Conservation (phyloP, 371 early-diverging fungal species). For the Phascolomyces articulosus region DNA sequence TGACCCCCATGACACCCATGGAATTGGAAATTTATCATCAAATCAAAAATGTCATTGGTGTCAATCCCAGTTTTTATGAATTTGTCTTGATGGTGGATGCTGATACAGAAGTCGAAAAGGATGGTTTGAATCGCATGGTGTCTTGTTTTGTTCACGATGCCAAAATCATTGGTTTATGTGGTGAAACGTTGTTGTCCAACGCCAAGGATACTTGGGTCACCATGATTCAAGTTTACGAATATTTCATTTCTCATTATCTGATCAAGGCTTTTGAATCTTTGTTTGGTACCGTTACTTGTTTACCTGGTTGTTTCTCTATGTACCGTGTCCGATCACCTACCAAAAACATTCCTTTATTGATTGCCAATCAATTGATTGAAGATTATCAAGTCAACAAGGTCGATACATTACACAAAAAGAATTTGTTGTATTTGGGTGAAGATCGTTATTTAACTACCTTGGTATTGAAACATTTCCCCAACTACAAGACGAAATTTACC, state of each 20-base stretch:
- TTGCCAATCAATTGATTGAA: conserved; percentile 86
- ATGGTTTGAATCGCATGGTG: conserved; percentile 70
- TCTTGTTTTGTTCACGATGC: conserved; percentile 81
- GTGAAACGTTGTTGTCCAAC: conserved; percentile 85
- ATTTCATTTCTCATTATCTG: conserved; percentile 88
- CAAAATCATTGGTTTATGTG: conserved; percentile 85
- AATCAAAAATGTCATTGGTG: conserved; percentile 90
- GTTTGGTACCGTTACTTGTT: conserved; percentile 90
- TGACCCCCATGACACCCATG: conserved; percentile 82
- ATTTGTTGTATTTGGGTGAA: conserved; percentile 80
- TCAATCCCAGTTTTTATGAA: conserved; percentile 78
- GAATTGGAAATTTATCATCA: conserved; percentile 93
- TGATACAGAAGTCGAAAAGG: conserved; percentile 72
- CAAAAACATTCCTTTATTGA: conserved; percentile 88
- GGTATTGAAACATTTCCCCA: conserved; percentile 97
- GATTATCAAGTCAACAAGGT: conserved; percentile 95
- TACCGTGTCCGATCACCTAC: conserved; percentile 87
- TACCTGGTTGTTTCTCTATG: conserved; percentile 94
- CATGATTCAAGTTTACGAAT: conserved; percentile 91
- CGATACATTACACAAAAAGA: conserved; percentile 97
- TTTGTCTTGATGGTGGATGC: conserved; percentile 73
- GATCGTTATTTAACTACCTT: conserved; percentile 95
- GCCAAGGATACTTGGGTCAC: conserved; percentile 92
- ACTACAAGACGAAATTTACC: conserved; percentile 92
- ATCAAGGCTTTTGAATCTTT: conserved; percentile 87